Evolutionary conservation across 768 basidiomycete genomes (phyloP), one percentile per base, ranked within the genome.

Genomic region (Boletus bicolor): DNA sequence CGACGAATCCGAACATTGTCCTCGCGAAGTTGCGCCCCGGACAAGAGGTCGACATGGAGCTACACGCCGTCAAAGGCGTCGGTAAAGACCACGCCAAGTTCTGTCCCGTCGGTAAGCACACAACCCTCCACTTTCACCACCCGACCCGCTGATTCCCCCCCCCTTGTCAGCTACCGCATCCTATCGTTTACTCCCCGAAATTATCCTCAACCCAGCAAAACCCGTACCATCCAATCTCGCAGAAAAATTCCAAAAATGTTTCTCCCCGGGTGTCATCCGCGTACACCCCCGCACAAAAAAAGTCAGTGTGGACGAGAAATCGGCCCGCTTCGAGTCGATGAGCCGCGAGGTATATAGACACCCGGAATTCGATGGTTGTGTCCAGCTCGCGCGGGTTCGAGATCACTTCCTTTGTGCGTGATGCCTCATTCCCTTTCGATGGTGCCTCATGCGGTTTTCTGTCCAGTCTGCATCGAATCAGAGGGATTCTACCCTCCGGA

Each of bases 31-130:
- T 98, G 49, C 79, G 95, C 44, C 96, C 96, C 0, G 96, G 95
- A 6, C 97, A 99, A 72, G 78, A 81, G 48, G 76, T 99, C 39
- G 81, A 91, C 41, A 82, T 91, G 75, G 89, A 93, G 64, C 65
- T 95, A 53, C 94, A 98, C 65, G 95, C 93, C 21, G 77, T 94
- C 57, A 98, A 98, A 65, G 91, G 93, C 14, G 83, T 91, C 15
- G 94, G 94, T 15, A 91, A 91, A 65, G 93, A 95, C 58, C 96
- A 99, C 64, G 94, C 97, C 44, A 99, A 99, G 69, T 99, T 91
- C 70, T 91, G 84, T 55, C 94, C 97, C 32, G 97, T 98, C 49
- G 93, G 94, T 91, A 63, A 54, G 82, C 74, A 7, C 42, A 17
- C 42, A 9, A 49, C 36, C 21, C 12, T 19, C 32, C 21, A 5